Evolutionary conservation across 805 yeast genomes (phyloP), one percentile per base, ranked within the genome.

Genomic region (Metschnikowia matae): DNA sequence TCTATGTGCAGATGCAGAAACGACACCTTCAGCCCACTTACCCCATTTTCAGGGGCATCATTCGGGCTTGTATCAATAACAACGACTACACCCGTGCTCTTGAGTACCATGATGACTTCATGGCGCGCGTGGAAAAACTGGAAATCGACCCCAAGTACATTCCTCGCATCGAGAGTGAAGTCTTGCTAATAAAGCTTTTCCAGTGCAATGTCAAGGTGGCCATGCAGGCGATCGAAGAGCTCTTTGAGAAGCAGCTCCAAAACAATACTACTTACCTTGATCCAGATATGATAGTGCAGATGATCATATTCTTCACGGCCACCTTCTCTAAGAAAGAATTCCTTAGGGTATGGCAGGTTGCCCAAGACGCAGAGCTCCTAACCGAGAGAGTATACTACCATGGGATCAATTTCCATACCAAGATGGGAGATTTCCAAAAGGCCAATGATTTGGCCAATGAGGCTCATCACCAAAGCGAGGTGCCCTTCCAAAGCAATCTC

Each of bases 11-110:
- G 58, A 58, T 82, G 31, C 42, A 67, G 4, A 64, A 69, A 46
- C 68, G 83, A 48, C 73, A 74, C 1, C 70, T 81, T 59, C 58
- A 53, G 3, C 88, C 89, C 1, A 68, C 72, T 3, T 64, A 71
- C 1, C 58, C 62, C 7, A 69, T 82, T 0, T 63, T 73, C 46
- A 69, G 73, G 32, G 76, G 82, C 0, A 58, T 83, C 39, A 74
- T 83, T 46, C 63, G 67, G 26, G 56, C 77, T n/a, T 64, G 73
- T 39, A 56, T 76, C 13, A 64, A 62, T 21, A 60, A 68, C 6
- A 68, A 73, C 8, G 68, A 77, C 34, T 62, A 66, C 21, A 59
- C 61, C 0, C 70, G 63, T 14, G 77, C 74, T 10, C 54, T 67
- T 51, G 52, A 54, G 2, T 50, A 62, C 45, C 64, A 68, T 33